Percentiles rank a stretch among this genome's conserved stretches.
Conservation (phyloP, 805 yeast species). For the Wickerhamomyces strasburgensis region DNA sequence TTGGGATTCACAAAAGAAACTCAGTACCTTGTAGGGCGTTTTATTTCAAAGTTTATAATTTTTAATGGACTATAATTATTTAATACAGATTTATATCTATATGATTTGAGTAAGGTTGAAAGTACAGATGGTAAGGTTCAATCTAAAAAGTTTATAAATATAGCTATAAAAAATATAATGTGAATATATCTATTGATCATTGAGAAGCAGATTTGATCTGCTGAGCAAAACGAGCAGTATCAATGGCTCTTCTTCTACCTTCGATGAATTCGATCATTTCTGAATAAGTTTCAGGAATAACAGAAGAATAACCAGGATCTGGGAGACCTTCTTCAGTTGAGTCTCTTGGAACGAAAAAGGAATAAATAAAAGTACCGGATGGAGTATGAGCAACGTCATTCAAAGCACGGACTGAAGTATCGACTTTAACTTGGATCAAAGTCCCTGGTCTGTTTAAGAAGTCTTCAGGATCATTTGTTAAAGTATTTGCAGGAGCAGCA, state of each 20-base stretch:
- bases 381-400: conserved; percentile 57
- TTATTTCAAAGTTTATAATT: too few relatives aligned
- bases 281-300: conserved; percentile 79
- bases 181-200: too few relatives aligned
- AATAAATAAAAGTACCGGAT: conserved; percentile 84
- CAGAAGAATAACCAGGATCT: conserved; percentile 62
- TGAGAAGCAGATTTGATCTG: conserved; percentile 30
- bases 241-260: conserved; percentile 86
- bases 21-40: too few relatives aligned
- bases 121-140: too few relatives aligned
- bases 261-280: conserved; percentile 91
- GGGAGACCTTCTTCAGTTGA: conserved; percentile 26
- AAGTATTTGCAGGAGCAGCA: conserved; percentile 52
- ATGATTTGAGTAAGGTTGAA: too few relatives aligned
- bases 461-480: conserved; percentile 46
- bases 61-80: background rate
- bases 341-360: conserved; percentile 77
- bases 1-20: too few relatives aligned
- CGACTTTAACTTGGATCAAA: conserved; percentile 83
- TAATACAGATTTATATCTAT: too few relatives aligned
- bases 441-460: conserved; percentile 78
- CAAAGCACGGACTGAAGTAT: conserved; percentile 68
- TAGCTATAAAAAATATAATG: background rate
- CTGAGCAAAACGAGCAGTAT: conserved; percentile 64
- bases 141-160: too few relatives aligned